A percentile compares a stretch with the other conserved stretches of the same genome.
phyloP scores from a whole-genome alignment of 2,329 filamentous ascomycete genomes.

The Decorospora gaudefroyi region DNA sequence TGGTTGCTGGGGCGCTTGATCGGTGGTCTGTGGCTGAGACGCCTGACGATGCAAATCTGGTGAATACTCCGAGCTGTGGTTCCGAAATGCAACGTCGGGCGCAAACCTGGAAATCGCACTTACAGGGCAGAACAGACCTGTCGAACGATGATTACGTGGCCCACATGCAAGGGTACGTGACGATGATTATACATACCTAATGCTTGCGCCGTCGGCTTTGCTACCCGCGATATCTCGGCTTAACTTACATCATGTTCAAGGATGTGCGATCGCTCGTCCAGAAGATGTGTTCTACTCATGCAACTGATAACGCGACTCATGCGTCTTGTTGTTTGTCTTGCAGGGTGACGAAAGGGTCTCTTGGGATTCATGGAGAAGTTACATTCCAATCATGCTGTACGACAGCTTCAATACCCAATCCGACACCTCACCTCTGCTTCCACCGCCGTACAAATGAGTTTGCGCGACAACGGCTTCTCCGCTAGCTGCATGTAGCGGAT shows the following conservation, averaged over 20 bases:
- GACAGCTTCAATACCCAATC: constrained; percentile 28
- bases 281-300: constrained; percentile 8
- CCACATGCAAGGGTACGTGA: constrained; percentile 14
- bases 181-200: background rate
- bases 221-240: constrained; percentile 16
- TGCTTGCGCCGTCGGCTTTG: constrained; percentile 4
- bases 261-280: constrained; percentile 5
- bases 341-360: constrained; percentile 17
- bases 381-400: constrained; percentile 42
- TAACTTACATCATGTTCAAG: constrained; percentile 10
- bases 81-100: constrained; percentile 33
- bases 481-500: constrained; percentile 38
- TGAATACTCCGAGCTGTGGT: constrained; percentile 11
- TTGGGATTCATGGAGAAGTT: constrained; percentile 31
- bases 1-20: constrained; percentile 18
- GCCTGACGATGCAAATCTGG: constrained; percentile 16
- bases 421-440: constrained; percentile 24
- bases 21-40: constrained; percentile 32
- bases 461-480: constrained; percentile 36
- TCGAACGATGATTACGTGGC: constrained; percentile 13
- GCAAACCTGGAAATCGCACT: constrained; percentile 13
- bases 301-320: constrained; percentile 19
- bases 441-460: constrained; percentile 33
- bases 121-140: constrained; percentile 9
- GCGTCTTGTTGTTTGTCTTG: constrained; percentile 23